phyloP scores from a whole-genome alignment of 2,329 filamentous ascomycete genomes.

The Penicillium sp. region DNA sequence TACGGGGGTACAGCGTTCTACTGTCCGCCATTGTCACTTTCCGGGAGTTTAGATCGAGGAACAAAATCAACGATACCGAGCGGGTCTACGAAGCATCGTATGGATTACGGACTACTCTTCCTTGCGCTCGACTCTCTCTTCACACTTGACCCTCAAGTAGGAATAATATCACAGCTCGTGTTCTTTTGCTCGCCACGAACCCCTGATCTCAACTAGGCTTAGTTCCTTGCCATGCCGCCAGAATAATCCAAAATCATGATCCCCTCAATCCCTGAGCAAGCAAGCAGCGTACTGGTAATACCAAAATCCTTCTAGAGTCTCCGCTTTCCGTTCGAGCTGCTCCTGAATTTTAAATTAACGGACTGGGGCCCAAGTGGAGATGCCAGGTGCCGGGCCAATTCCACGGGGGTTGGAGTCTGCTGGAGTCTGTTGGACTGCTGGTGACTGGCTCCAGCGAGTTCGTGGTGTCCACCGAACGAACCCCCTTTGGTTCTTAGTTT shows the following conservation, averaged over 20 bases:
- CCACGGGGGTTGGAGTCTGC: too few species aligned
- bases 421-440: too few species aligned
- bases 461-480: conserved; percentile 11
- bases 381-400: background rate
- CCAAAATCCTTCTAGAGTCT: background rate
- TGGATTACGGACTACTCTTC: too few species aligned
- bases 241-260: background rate
- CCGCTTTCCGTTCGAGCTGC: conserved; percentile 4
- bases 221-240: background rate
- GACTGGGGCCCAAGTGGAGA: conserved; percentile 15
- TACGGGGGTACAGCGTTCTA: too few species aligned
- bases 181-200: background rate
- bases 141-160: background rate
- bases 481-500: conserved; percentile 20
- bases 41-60: background rate
- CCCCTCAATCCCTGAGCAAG: too few species aligned
- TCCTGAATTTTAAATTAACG: conserved; percentile 18
- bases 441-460: conserved; percentile 1
- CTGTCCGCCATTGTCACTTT: too few species aligned
- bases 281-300: background rate
- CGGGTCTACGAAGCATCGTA: background rate
- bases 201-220: background rate
- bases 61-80: background rate
- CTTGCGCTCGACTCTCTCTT: background rate
- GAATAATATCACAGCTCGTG: background rate